Conservation (phyloP, 2,329 filamentous ascomycete genomes). For the Penicillium sp. region DNA sequence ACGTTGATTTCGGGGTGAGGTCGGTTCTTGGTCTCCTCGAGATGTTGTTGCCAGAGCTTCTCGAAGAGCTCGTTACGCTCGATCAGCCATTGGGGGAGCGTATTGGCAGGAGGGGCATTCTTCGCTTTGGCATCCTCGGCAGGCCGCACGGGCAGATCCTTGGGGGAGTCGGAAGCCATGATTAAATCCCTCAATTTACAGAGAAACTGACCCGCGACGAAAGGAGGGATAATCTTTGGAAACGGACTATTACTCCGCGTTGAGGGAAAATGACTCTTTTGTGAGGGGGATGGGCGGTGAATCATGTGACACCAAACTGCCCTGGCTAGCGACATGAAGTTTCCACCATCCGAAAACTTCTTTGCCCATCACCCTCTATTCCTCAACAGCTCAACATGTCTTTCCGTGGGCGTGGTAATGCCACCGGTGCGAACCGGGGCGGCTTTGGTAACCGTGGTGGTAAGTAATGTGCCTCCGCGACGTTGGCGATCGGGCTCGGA, state of each 20-base stretch:
- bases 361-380: conserved; percentile 28
- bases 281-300: conserved; percentile 32
- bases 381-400: conserved; percentile 51
- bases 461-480: conserved; percentile 24
- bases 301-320: conserved; percentile 33
- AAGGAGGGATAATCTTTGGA: conserved; percentile 3
- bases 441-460: conserved; percentile 43
- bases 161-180: conserved; percentile 35
- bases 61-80: conserved; percentile 85
- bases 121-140: conserved; percentile 30
- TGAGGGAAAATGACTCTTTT: conserved; percentile 22
- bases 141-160: conserved; percentile 37
- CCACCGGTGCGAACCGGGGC: conserved; percentile 52
- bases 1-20: conserved; percentile 48
- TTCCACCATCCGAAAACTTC: conserved; percentile 43
- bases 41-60: conserved; percentile 75
- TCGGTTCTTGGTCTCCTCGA: conserved; percentile 63
- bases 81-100: conserved; percentile 70
- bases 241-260: background rate
- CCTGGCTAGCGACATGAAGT: conserved; percentile 42
- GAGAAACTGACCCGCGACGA: conserved; percentile 22
- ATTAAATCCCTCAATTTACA: conserved; percentile 14
- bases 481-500: background rate
- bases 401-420: conserved; percentile 55
- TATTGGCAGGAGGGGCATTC: conserved; percentile 26